These are phyloP conservation scores for Phallus indusiatus DNA, from an alignment of 768 basidiomycete species.

Conservation along the genomic window DNA sequence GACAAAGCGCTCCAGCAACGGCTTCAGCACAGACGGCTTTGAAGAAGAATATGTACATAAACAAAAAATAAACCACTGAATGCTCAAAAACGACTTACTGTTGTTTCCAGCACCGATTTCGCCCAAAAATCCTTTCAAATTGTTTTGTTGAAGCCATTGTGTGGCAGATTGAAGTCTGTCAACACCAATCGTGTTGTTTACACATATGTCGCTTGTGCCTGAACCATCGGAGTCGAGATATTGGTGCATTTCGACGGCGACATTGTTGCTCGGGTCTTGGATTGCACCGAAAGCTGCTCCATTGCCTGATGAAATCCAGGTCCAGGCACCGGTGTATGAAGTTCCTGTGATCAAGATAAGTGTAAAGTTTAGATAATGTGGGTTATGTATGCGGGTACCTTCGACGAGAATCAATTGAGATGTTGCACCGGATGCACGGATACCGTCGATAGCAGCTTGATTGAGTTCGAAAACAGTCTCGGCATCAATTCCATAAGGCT, in stretches of 20 bases:
- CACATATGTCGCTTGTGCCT: slow-evolving; percentile 39
- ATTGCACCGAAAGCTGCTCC: slow-evolving; percentile 39
- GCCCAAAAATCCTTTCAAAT: slow-evolving; percentile 55
- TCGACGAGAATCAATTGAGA: slow-evolving; percentile 28
- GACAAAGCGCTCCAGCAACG: slow-evolving; percentile 45
- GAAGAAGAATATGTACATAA: slow-evolving; percentile 9
- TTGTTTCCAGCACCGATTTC: slow-evolving; percentile 46
- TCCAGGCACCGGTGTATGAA: slow-evolving; percentile 14
- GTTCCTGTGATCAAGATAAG: not conserved
- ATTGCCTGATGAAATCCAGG: slow-evolving; percentile 53
- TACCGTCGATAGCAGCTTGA: slow-evolving; percentile 60
- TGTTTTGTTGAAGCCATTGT: slow-evolving; percentile 46
- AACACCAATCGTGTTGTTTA: slow-evolving; percentile 49
- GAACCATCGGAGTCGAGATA: slow-evolving; percentile 61
- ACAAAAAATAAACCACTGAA: slow-evolving; percentile 13
- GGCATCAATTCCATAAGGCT: slow-evolving; percentile 52
- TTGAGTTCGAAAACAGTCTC: slow-evolving; percentile 40
- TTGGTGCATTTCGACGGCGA: slow-evolving; percentile 62
- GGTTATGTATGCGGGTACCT: slow-evolving; percentile 25
- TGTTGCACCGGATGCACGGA: slow-evolving; percentile 52
- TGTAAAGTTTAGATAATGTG: no score
- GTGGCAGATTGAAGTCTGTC: slow-evolving; percentile 50
- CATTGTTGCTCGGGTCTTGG: slow-evolving; percentile 52
- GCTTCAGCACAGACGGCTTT: slow-evolving; percentile 34
- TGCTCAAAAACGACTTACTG: slow-evolving; percentile 12